Evolutionary conservation across 1,139 yeast genomes (phyloP).

Genomic region (Sugiyamaella paludigena): DNA sequence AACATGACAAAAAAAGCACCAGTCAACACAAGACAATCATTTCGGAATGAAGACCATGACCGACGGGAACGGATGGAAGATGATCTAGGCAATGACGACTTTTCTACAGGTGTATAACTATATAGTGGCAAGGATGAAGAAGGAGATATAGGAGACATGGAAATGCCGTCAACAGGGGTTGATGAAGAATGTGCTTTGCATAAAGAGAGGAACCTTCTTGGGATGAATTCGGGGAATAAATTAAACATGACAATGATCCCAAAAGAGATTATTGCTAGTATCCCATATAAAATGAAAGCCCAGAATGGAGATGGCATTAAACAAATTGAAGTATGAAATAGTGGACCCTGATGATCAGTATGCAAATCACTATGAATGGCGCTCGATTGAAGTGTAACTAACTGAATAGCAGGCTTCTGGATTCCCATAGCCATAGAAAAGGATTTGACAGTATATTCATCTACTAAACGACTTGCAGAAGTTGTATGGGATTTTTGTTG

Average conservation of each 20-base stretch:
- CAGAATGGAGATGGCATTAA: constrained; percentile 67
- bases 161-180: not conserved
- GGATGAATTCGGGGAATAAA: constrained; percentile 15
- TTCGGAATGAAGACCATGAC: constrained; percentile 1
- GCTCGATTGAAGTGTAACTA: constrained; percentile 52
- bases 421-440: constrained; percentile 94
- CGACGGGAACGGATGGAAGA: not conserved
- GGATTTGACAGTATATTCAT: constrained; percentile 84
- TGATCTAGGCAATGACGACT: not conserved
- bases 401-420: constrained; percentile 76
- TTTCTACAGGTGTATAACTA: not conserved
- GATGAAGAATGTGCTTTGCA: not conserved
- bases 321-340: constrained; percentile 58
- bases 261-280: constrained; percentile 25
- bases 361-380: no score
- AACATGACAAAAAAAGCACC: constrained; percentile 5
- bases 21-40: constrained; percentile 1
- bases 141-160: not conserved
- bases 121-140: not conserved
- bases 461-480: constrained; percentile 24
- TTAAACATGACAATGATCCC: constrained; percentile 18
- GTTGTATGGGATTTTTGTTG: constrained; percentile 36
- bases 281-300: constrained; percentile 40
- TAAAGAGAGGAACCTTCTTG: constrained; percentile 2
- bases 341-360: constrained; percentile 20